Base-by-base conservation (phyloP, 1,284 basidiomycete genomes). In the Meira nashicola region DNA sequence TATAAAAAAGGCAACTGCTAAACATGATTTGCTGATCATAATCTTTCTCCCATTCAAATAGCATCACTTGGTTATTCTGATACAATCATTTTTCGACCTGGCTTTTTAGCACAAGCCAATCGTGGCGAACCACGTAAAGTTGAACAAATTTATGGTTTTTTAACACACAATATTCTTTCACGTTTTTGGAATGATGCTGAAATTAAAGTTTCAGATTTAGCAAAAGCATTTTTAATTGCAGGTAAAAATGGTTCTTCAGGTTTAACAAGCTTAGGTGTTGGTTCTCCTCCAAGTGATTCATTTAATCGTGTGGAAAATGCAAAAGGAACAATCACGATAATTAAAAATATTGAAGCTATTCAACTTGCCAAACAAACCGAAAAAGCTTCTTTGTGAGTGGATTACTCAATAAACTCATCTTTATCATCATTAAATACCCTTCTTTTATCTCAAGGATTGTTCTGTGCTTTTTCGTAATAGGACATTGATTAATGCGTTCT, bases 1-100 rank as follows among this genome's bases (percentile, higher is more conserved):
- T 2, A 19, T 11, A 43, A 10, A 43, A 15, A 15, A 10, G 40
- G 10, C 19, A 11, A 11, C 47, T 49, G 47, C 11, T 21, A 17
- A 15, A 50, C 12, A 43, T 15, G 15, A 6, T 43, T 4, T 21
- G 10, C 41, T 4, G 15, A 43, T 43, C 10, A n/a, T 10, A 4
- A 6, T 5, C 19, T 43, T 5, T 43, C 41, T 10, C 41, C 41
- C 15, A n/a, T 10, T 4, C 23, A n/a, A 15, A 50, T 12, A 50
- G 48, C 48, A 17, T n/a, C 14, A 23, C 48, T 50, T n/a, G 48
- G 48, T 3, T 50, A 50, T 50, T 25, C 48, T 4, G 23, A 50
- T 15, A 19, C 17, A 7, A 25, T 50, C 12, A 3, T 50, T 7
- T 19, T 50, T 12, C 48, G 48, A 28, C 48, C 48, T 50, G 48